Conservation (phyloP, 2,329 filamentous ascomycete species). For the Grosmannia serpens region DNA sequence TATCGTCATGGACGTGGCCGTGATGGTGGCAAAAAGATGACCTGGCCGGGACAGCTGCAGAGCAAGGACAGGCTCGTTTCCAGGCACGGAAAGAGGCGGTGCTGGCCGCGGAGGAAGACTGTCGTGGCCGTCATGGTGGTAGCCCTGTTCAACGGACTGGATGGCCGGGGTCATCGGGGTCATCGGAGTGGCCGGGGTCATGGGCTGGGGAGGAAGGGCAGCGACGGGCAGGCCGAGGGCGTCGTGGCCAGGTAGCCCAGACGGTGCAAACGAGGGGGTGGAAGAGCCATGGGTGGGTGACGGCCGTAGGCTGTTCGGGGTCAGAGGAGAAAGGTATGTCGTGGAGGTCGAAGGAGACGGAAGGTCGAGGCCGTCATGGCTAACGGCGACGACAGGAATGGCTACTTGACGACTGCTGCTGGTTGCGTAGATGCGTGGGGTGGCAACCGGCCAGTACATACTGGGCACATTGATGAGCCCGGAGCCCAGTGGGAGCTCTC, state of each 20-base stretch:
- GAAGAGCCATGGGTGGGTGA: neutral
- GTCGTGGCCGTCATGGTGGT: slow-evolving; percentile 21
- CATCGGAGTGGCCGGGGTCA: slow-evolving; percentile 34
- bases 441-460: slow-evolving; percentile 90
- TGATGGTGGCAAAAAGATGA: slow-evolving; percentile 78
- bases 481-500: slow-evolving; percentile 20
- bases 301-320: slow-evolving; percentile 15
- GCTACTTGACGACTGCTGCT: slow-evolving; percentile 53
- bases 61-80: slow-evolving; percentile 57
- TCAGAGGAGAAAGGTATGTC: neutral
- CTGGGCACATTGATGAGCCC: slow-evolving; percentile 21
- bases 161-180: slow-evolving; percentile 48
- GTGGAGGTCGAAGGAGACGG: slow-evolving; percentile 9
- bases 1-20: slow-evolving; percentile 71
- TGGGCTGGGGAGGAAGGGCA: too few relatives aligned
- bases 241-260: slow-evolving; percentile 19
- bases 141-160: slow-evolving; percentile 46
- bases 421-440: slow-evolving; percentile 71
- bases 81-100: slow-evolving; percentile 22
- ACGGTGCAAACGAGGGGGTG: slow-evolving; percentile 14
- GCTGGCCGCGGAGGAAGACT: slow-evolving; percentile 15
- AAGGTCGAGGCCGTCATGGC: slow-evolving; percentile 47
- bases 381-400: slow-evolving; percentile 37
- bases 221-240: slow-evolving; percentile 22
- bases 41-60: slow-evolving; percentile 69